A percentile compares a stretch with the other conserved stretches of the same genome.
Evolutionary conservation across 83 land plant species (phyloP).

Genomic region (Diphasiastrum complanatum): DNA sequence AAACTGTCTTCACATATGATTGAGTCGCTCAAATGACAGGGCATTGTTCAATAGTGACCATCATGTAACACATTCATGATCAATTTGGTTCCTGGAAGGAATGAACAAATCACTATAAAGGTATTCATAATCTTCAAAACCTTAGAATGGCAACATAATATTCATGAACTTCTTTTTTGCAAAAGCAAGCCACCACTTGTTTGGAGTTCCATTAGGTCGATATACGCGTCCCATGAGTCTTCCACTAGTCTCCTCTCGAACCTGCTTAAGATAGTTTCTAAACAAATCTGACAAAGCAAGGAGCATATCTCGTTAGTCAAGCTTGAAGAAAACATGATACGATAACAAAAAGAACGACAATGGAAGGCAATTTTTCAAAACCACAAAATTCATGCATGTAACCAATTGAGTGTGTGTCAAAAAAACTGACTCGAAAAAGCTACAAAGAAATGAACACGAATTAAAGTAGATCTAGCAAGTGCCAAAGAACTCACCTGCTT

Average conservation of each 20-base stretch:
- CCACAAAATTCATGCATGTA: too few species aligned
- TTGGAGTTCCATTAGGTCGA: conserved; percentile 83
- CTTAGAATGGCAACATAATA: too few species aligned
- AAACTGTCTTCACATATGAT: too few species aligned
- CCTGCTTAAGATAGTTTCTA: conserved; percentile 86
- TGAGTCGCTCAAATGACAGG: too few species aligned
- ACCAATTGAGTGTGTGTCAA: too few species aligned
- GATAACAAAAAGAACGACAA: neutral
- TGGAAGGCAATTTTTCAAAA: neutral
- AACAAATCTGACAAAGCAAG: conserved; percentile 78
- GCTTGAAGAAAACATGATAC: too few species aligned
- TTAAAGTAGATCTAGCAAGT: neutral
- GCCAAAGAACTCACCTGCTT: conserved; percentile 56
- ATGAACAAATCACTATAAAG: too few species aligned
- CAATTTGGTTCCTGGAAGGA: too few species aligned
- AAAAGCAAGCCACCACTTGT: conserved; percentile 99
- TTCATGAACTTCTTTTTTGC: too few species aligned
- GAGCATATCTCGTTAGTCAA: too few species aligned
- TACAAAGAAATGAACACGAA: neutral
- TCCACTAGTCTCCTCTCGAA: conserved; percentile 94
- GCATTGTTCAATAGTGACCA: neutral
- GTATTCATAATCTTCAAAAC: too few species aligned
- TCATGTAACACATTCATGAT: too few species aligned
- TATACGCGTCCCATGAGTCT: conserved; percentile 81
- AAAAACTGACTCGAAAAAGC: neutral